A percentile compares a stretch with the other conserved stretches of the same genome.
Evolutionary conservation across 2,329 filamentous ascomycete genomes (phyloP).

Genomic region (Mycosphaerella arachidis): DNA sequence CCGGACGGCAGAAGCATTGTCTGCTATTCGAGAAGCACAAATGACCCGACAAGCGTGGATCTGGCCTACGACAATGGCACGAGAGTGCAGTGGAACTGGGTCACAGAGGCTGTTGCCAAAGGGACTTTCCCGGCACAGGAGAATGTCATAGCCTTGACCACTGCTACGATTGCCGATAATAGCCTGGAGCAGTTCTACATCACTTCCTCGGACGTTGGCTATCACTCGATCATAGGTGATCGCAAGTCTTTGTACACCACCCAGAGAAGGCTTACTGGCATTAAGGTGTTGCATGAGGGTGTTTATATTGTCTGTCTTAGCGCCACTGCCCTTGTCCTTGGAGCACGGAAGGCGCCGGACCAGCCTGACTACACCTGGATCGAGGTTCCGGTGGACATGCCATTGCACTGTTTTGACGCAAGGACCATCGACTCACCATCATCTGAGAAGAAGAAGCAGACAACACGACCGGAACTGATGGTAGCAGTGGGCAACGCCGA

Average conservation of each 20-base stretch:
- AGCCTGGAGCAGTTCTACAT: constrained; percentile 17
- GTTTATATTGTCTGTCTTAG: constrained; percentile 55
- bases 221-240: constrained; percentile 35
- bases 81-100: constrained; percentile 56
- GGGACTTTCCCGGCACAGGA: constrained; percentile 19
- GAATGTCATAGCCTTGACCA: constrained; percentile 15
- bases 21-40: constrained; percentile 49
- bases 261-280: constrained; percentile 32
- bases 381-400: constrained; percentile 54
- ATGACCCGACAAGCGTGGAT: constrained; percentile 50
- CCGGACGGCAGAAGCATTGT: constrained; percentile 45
- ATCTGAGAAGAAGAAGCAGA: constrained; percentile 32
- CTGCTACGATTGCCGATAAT: constrained; percentile 9
- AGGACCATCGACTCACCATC: constrained; percentile 32
- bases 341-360: constrained; percentile 41
- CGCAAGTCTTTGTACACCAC: constrained; percentile 36
- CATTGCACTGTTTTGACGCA: constrained; percentile 64
- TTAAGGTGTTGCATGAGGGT: constrained; percentile 51
- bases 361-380: constrained; percentile 47
- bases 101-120: constrained; percentile 11
- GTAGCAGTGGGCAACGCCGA: constrained; percentile 71
- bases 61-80: constrained; percentile 46
- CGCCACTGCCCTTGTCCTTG: constrained; percentile 56
- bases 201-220: constrained; percentile 5
- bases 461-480: constrained; percentile 52